Conservation (phyloP, 2,329 filamentous ascomycete species). For the Paradendryphiella salina region DNA sequence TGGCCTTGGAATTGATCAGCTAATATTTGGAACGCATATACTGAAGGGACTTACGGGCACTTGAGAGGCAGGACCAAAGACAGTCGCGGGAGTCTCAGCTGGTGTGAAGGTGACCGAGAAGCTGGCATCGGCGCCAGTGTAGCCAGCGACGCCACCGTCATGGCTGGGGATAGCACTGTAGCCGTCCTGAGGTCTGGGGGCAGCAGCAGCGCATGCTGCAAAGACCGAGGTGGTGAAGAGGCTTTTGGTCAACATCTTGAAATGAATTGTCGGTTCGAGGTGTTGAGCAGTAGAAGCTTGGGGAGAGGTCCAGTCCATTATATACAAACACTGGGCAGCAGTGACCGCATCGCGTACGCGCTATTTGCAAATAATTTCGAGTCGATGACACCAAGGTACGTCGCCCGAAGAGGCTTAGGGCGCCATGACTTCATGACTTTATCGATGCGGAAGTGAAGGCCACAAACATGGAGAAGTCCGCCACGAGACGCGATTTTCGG, state of each 20-base stretch:
- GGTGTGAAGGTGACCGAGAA: constrained; percentile 44
- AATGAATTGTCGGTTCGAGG: constrained; percentile 11
- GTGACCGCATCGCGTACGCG: constrained; percentile 16
- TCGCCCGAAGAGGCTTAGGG: constrained; percentile 11
- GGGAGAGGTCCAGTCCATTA: constrained; percentile 11
- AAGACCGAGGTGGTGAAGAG: constrained; percentile 41
- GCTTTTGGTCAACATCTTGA: constrained; percentile 47
- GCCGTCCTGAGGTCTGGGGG: constrained; percentile 25
- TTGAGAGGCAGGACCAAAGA: constrained; percentile 52
- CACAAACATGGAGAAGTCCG: constrained; percentile 23
- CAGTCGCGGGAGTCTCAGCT: constrained; percentile 43
- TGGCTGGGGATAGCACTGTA: too few species aligned
- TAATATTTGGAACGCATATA: background rate
- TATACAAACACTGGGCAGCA: constrained; percentile 12
- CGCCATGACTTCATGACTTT: constrained; percentile 45
- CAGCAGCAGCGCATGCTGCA: constrained; percentile 43
- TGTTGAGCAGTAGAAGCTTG: constrained; percentile 5
- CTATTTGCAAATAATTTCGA: constrained; percentile 15
- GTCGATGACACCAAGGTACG: constrained; percentile 28
- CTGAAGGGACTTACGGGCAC: constrained; percentile 43
- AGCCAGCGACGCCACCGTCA: constrained; percentile 46
- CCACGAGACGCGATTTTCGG: constrained; percentile 24
- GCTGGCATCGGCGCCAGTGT: constrained; percentile 51
- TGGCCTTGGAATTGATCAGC: constrained; percentile 11
- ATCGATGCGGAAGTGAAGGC: constrained; percentile 29